phyloP scores from a whole-genome alignment of 129 eudicot genomes.

The Ambrosia artemisiifolia region DNA sequence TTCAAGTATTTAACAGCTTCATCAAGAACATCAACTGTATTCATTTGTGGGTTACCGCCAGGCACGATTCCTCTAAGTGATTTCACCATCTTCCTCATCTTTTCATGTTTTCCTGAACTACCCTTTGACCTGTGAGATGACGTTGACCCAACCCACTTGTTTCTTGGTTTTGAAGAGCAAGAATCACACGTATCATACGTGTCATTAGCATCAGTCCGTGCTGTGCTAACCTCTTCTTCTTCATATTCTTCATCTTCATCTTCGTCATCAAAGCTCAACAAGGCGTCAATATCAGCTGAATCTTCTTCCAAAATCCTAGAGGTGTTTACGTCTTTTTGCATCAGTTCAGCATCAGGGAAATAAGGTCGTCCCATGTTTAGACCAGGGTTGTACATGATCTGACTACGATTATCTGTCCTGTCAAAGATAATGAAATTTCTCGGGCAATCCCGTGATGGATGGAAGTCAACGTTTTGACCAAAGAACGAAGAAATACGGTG shows the following conservation, averaged over 20 bases:
- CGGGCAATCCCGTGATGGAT: conserved; percentile 60
- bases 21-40: conserved; percentile 66
- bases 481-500: conserved; percentile 37
- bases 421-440: conserved; percentile 73
- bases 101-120: conserved; percentile 46
- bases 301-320: conserved; percentile 49
- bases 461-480: conserved; percentile 55
- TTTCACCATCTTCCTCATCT: conserved; percentile 69
- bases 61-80: conserved; percentile 70
- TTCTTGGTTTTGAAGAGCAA: conserved; percentile 40
- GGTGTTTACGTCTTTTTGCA: conserved; percentile 25
- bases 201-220: conserved; percentile 40
- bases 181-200: conserved; percentile 55
- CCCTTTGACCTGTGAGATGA: conserved; percentile 31
- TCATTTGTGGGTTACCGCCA: conserved; percentile 59
- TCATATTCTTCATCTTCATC: conserved; percentile 28
- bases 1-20: conserved; percentile 85
- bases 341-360: conserved; percentile 20
- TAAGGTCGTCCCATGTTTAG: conserved; percentile 23
- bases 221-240: conserved; percentile 74
- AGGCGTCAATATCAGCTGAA: conserved; percentile 66
- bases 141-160: conserved; percentile 29
- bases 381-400: conserved; percentile 68
- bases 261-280: conserved; percentile 58
- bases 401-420: conserved; percentile 52